Base-by-base conservation (phyloP, 2,329 filamentous ascomycete species). In the Botryotinia calthae region DNA sequence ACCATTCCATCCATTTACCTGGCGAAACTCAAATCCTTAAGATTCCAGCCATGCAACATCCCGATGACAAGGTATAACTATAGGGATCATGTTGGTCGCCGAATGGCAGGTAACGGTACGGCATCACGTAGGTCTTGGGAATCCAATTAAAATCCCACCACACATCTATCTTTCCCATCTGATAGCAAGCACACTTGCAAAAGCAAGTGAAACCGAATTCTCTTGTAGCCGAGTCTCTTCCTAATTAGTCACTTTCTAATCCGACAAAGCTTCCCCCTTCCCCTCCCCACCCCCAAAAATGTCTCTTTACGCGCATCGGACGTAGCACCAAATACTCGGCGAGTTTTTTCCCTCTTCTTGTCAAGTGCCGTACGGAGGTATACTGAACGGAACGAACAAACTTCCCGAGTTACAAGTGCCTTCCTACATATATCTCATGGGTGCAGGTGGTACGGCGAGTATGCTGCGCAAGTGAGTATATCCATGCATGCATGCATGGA, bases 41-140 rank as follows among this genome's bases (percentile, higher is more conserved):
- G 34, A 25, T 64, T 51, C 58, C 68, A 65, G 40, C 44, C 56
- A 71, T 64, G 68, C 68, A 71, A 51, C 25, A 10, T 64, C 22
- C 68, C 58, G 68, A 40, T 25, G 28, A 37, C 31, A 62, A 71
- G 68, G 68, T 40, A 71, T 54, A 42, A 56, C 42, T 44, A 65
- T 54, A 71, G 44, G 61, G 54, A 70, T 62, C n/a, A 59, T 70
- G 67, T 70, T 59, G 67, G 51, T 70, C 56, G 67, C 67, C 67
- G 67, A 70, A 40, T 46, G 56, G 67, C 67, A 70, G 67, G n/a
- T 44, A 70, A 62, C 51, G 67, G 54, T 62, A 70, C 56, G 51
- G 67, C 42, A 70, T 40, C 56, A 51, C 67, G 14, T 70, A 34
- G 51, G 18, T 44, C 44, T 28, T 61, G 37, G 54, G 28, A 46